Base-by-base conservation (phyloP, 441 rosid species). In the Erodium trifolium region DNA sequence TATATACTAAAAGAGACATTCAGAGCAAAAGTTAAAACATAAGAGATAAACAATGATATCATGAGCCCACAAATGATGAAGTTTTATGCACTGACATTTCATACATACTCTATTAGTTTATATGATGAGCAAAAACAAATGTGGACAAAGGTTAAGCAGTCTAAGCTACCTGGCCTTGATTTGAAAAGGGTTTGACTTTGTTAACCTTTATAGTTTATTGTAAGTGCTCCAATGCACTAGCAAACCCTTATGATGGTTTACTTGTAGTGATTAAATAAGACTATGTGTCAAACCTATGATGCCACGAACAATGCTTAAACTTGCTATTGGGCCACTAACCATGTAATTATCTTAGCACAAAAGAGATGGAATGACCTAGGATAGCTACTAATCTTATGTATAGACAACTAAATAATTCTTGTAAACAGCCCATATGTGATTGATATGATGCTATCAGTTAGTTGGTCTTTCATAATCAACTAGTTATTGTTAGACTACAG, bases 251-350 rank as follows among this genome's bases (percentile, higher is more conserved):
- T 60, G 19, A 0, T 64, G 17, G 60, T 51, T 31, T 67, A 16
- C 10, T 45, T 55, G 70, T 27, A 29, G 41, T 41, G 34, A 60
- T 60, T 6, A 60, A 19, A 60, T 60, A 60, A 60, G 65, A 43
- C 35, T 11, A 37, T 31, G 0, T 39, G 67, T 31, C 55, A 14
- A 67, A 49, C 64, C 66, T 41, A 34, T 14, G 31, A 70, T 65
- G 71, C 68, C 57, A 68, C 17, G 49, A 37, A 16, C 53, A 62
- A 16, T 43, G 67, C 67, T 12, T n/a, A 60, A 23, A 60, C 65
- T 11, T 66, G 64, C 10, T 43, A 66, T 41, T 65, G n/a, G 67
- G 68, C 69, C 78, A 74, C 73, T 49, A 68, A 73, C 57, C 51
- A 29, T 60, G 65, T 60, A 65, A 17, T 9, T 63, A 18, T 53